Percentiles rank a stretch among this genome's conserved stretches.
phyloP scores from a whole-genome alignment of 75 land plant species.

The Cupressus sempervirens region DNA sequence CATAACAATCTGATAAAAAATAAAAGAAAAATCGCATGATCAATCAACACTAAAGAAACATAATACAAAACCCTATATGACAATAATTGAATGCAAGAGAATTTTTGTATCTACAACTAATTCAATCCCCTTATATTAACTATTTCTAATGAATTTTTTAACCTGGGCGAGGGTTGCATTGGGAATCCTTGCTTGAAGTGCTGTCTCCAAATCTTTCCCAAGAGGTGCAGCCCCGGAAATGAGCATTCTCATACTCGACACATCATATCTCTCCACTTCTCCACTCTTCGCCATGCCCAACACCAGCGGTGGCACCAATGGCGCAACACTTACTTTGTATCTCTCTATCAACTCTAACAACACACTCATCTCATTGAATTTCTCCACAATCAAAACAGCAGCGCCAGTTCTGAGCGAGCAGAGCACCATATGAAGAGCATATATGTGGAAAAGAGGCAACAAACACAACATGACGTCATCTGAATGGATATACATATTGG shows the following conservation, averaged over 20 bases:
- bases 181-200: conserved; percentile 22
- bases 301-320: conserved; percentile 17
- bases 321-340: background rate
- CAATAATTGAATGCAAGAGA: no score
- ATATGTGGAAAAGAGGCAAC: conserved; percentile 25
- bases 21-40: no score
- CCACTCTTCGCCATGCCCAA: conserved; percentile 14
- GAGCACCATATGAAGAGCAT: conserved; percentile 15
- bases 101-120: no score
- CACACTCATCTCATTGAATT: conserved; percentile 8
- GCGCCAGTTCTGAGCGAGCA: conserved; percentile 16
- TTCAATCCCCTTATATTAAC: no score
- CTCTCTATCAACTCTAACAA: background rate
- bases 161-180: conserved; percentile 19
- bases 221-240: conserved; percentile 39
- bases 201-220: conserved; percentile 35
- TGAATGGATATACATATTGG: background rate
- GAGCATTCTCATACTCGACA: conserved; percentile 25
- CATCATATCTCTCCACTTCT: conserved; percentile 22
- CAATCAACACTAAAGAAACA: no score
- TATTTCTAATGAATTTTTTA: background rate
- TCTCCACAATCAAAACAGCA: conserved; percentile 9
- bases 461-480: conserved; percentile 14
- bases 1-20: no score
- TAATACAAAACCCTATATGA: no score